phyloP scores from a whole-genome alignment of 495 filamentous ascomycete species.

The Xanthoparmelia taractica region DNA sequence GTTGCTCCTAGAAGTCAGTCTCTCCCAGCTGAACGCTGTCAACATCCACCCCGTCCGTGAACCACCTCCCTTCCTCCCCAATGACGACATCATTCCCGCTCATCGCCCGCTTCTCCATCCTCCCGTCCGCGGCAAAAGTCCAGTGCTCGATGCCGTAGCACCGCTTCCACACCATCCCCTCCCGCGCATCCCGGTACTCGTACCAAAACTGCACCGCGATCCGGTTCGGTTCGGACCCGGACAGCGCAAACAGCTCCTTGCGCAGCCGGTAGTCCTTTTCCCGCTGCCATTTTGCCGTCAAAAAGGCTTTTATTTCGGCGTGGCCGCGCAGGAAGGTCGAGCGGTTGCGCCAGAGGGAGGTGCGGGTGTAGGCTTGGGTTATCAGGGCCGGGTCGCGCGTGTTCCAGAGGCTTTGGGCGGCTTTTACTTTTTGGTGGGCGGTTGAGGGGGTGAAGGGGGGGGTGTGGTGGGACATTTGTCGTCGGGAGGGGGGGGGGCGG shows the following conservation, averaged over 20 bases:
- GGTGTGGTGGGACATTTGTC: constrained; percentile 45
- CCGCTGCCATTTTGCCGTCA: constrained; percentile 67
- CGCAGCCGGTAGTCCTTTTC: constrained; percentile 70
- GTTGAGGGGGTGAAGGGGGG: constrained; percentile 78
- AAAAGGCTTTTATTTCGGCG: constrained; percentile 59
- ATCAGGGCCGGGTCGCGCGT: constrained; percentile 59
- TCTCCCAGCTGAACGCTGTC: constrained; percentile 62
- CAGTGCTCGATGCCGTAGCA: constrained; percentile 89
- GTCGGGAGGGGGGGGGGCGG: background rate
- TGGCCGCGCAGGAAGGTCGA: constrained; percentile 62
- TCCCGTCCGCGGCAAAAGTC: constrained; percentile 74
- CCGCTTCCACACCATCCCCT: constrained; percentile 72
- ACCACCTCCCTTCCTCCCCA: constrained; percentile 42
- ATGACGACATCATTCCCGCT: constrained; percentile 82
- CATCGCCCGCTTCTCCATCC: constrained; percentile 87
- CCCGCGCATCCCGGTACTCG: constrained; percentile 64
- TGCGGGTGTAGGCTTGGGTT: constrained; percentile 64
- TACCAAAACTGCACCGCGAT: constrained; percentile 95
- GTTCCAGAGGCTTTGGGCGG: constrained; percentile 81
- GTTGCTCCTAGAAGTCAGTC: constrained; percentile 59
- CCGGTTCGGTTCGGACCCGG: constrained; percentile 44
- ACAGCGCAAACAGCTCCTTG: constrained; percentile 85
- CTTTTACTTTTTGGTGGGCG: constrained; percentile 73
- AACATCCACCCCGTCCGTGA: constrained; percentile 60
- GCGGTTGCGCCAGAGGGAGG: constrained; percentile 79